Evolutionary conservation across 306 rosid species (phyloP).

Genomic region (Dryas drummondii): DNA sequence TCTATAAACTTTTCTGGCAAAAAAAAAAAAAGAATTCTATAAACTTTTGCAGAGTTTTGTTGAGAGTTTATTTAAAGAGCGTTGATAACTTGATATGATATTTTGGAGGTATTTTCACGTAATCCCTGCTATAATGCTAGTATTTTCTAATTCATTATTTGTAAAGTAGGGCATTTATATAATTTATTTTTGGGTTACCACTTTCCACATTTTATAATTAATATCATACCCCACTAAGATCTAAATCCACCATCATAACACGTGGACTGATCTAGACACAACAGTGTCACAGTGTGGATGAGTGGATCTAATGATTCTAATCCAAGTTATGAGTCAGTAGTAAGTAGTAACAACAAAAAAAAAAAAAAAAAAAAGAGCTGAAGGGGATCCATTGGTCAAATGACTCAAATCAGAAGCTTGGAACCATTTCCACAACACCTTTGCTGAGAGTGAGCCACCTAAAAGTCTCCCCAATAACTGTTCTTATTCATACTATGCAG

Average conservation of each 20-base stretch:
- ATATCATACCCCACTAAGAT: not conserved
- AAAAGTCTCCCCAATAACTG: not conserved
- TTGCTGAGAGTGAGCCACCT: not conserved
- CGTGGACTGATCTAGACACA: not conserved
- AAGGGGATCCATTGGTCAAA: not conserved
- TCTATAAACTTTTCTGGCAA: too few relatives aligned
- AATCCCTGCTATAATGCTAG: not conserved
- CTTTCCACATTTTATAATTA: not conserved
- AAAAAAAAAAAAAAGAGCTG: too few relatives aligned
- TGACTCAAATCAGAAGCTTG: not conserved
- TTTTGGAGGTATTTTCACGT: constrained; percentile 14
- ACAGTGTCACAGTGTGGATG: not conserved
- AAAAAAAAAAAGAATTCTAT: too few relatives aligned
- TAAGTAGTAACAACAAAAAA: too few relatives aligned
- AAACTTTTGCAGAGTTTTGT: too few relatives aligned
- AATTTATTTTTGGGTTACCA: not conserved
- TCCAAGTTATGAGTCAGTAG: not conserved
- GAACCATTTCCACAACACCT: not conserved
- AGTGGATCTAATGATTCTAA: too few relatives aligned
- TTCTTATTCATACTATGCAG: not conserved
- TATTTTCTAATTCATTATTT: not conserved
- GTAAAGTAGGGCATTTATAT: not conserved
- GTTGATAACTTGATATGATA: not conserved
- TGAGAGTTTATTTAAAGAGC: too few relatives aligned
- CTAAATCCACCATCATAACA: not conserved